Conservation (phyloP, 192 early-diverging fungal species). For the Phlyctochytrium planicorne region DNA sequence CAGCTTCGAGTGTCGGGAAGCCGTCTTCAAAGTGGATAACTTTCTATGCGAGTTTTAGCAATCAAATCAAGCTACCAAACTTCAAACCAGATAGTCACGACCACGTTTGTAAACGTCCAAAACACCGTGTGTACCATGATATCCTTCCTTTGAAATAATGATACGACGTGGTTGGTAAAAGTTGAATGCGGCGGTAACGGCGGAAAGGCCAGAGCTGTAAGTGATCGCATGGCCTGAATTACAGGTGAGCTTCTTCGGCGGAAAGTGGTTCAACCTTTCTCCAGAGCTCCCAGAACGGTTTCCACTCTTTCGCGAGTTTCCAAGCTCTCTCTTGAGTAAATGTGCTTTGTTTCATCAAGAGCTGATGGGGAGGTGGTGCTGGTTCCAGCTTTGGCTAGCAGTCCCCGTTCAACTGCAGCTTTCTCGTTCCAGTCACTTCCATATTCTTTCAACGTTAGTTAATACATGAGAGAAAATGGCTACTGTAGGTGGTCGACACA, state of each 20-base stretch:
- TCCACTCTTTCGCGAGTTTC: constrained; percentile 51
- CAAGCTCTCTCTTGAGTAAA: constrained; percentile 50
- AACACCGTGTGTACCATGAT: constrained; percentile 32
- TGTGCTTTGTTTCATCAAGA: too few relatives aligned
- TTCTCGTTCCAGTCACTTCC: too few relatives aligned
- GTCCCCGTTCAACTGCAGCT: too few relatives aligned
- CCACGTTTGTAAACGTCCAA: constrained; percentile 20
- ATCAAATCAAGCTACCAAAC: too few relatives aligned
- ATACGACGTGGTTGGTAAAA: constrained; percentile 51
- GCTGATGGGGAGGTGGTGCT: too few relatives aligned
- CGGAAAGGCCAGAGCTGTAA: constrained; percentile 60
- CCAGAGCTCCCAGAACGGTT: constrained; percentile 50
- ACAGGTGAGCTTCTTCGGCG: background rate
- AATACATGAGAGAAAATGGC: too few relatives aligned
- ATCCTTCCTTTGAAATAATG: constrained; percentile 31
- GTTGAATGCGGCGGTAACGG: constrained; percentile 53
- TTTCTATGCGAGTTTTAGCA: constrained; percentile 2
- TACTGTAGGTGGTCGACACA: too few relatives aligned
- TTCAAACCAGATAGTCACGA: constrained; percentile 7
- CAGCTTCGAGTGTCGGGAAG: constrained; percentile 21
- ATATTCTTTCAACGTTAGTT: too few relatives aligned
- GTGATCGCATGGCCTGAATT: constrained; percentile 56
- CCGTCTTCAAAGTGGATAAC: constrained; percentile 17
- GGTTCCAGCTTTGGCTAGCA: too few relatives aligned
- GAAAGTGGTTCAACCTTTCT: constrained; percentile 19